These are phyloP conservation scores for Penicillium glabrum DNA, from an alignment of 2,329 filamentous ascomycete species.

Conservation along the genomic window DNA sequence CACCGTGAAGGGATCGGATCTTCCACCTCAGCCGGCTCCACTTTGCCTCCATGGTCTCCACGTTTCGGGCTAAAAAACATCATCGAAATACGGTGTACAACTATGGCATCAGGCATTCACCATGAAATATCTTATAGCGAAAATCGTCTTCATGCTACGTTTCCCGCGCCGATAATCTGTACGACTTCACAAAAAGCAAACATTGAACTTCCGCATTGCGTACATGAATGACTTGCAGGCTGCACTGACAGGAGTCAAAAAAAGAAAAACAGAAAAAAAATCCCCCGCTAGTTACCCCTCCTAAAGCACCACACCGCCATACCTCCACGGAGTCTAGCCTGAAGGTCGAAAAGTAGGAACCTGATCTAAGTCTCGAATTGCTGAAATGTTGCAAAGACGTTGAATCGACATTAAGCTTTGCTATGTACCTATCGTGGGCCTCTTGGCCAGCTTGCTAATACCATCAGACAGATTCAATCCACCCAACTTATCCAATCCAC, in stretches of 20 bases:
- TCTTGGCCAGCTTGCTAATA: too few species aligned
- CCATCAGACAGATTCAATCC: too few species aligned
- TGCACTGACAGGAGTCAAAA: not conserved
- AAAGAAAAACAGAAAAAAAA: not conserved
- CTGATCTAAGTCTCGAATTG: not conserved
- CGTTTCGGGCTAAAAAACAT: not conserved
- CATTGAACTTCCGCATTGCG: not conserved
- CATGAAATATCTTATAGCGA: not conserved
- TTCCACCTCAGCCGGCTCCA: slow-evolving; percentile 4
- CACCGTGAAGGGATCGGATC: not conserved
- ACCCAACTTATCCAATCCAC: too few species aligned
- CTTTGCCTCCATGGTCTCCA: slow-evolving; percentile 6
- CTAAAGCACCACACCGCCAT: not conserved
- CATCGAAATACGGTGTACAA: not conserved
- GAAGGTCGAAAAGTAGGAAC: not conserved
- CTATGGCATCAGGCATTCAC: not conserved
- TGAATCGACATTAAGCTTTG: not conserved
- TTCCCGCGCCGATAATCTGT: not conserved
- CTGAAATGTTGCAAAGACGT: not conserved
- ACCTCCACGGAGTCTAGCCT: not conserved
- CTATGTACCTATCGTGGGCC: too few species aligned
- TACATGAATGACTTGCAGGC: not conserved
- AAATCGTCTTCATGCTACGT: not conserved
- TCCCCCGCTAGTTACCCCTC: not conserved
- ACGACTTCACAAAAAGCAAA: not conserved